Base-by-base conservation (phyloP, 495 filamentous ascomycete species). In the Zalerion maritima region DNA sequence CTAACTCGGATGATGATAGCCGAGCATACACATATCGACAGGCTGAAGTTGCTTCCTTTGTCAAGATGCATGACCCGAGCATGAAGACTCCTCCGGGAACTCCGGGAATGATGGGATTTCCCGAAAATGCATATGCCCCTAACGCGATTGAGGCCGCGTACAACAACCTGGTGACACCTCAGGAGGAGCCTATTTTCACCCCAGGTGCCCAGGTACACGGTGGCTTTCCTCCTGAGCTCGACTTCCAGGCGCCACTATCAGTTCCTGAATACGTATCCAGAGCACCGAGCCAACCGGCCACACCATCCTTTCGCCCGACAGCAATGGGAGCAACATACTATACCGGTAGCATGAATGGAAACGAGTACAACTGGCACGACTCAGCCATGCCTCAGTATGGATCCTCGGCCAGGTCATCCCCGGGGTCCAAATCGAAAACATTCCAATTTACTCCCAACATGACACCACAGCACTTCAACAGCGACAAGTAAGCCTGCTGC, bases 401-500 rank as follows among this genome's bases (percentile, higher is more conserved):
- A 36, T 49, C 49, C 11, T 59, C 56, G 14, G 49, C 54, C 1
- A 47, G 46, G 13, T 57, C 53, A 3, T 60, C 59, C 9, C 59
- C 58, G 2, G 48, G 43, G 10, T 31, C 50, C 1, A 46, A 40
- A 36, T 51, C 58, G 10, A 60, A 55, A 35, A 44, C 60, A 24
- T 62, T 64, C 13, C 59, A 64, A 35, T 64, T 64, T 36, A 60
- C 58, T 8, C 59, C 57, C 26, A 64, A 64, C 36, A 44, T 64
- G 26, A 64, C 59, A 0, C 59, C 59, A 3, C 59, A 59, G 16
- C 53, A 64, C 36, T 64, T 59, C 25, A 47, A 31, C 34, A 40
- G 23, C 31, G 41, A 35, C 9, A 32, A 31, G 23, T 33, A 38
- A n/a, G n/a, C n/a, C n/a, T n/a, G n/a, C n/a, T n/a, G n/a, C n/a